These are phyloP conservation scores for Cruciata laevipes DNA, from an alignment of 257 asterid species.

Conservation along the genomic window DNA sequence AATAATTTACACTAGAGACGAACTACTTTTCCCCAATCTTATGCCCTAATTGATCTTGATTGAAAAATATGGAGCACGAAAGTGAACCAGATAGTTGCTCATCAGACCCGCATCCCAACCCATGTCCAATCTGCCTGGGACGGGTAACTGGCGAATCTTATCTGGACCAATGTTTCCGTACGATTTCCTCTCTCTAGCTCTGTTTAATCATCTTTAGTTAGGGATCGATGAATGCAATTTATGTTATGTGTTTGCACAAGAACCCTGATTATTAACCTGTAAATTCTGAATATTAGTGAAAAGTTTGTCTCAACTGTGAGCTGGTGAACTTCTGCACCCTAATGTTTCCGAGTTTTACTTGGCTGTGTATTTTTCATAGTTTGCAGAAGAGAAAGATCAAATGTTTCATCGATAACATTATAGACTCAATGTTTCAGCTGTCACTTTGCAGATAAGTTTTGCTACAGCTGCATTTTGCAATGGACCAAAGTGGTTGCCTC, in stretches of 20 bases:
- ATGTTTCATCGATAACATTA: not conserved
- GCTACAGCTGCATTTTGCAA: conserved; percentile 57
- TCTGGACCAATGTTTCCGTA: conserved; percentile 72
- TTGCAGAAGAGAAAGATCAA: not conserved
- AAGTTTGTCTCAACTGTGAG: not conserved
- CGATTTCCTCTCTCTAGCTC: conserved; percentile 9
- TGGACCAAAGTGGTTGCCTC: conserved; percentile 53
- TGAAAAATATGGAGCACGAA: conserved; percentile 20
- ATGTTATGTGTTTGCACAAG: not conserved
- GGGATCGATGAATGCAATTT: not conserved
- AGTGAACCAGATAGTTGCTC: conserved; percentile 18
- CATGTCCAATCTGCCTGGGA: conserved; percentile 63
- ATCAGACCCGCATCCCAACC: conserved; percentile 36
- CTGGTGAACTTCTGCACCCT: not conserved
- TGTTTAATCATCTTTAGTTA: not conserved
- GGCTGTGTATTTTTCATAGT: not conserved
- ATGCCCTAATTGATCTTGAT: conserved; percentile 12
- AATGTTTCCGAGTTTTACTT: not conserved
- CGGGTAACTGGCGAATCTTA: conserved; percentile 45
- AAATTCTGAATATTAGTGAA: not conserved
- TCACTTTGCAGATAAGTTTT: conserved; percentile 59
- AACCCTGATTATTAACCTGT: not conserved
- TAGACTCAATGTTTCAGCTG: conserved; percentile 18
- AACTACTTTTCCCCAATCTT: not conserved
- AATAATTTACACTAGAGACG: not conserved